A percentile compares a stretch with the other conserved stretches of the same genome.
These are phyloP conservation scores for Magnusiomyces tetraspermus DNA, from an alignment of 1,139 yeast genomes.

Conservation along the genomic window DNA sequence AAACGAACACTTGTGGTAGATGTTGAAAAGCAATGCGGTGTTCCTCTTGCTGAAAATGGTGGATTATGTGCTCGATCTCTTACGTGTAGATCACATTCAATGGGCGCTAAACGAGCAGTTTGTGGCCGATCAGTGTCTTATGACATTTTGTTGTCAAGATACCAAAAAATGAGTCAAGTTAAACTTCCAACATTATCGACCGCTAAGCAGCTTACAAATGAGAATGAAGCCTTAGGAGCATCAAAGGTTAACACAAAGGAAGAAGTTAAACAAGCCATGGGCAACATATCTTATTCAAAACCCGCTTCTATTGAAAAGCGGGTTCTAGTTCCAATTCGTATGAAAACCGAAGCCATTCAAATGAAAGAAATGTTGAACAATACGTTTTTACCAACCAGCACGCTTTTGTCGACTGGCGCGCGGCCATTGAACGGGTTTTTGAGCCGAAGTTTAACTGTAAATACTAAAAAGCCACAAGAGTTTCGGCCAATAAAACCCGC, in stretches of 20 bases:
- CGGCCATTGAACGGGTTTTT: conserved; percentile 9
- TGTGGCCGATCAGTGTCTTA: conserved; percentile 88
- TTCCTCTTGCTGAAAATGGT: conserved; percentile 81
- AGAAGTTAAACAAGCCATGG: conserved; percentile 81
- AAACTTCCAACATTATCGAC: conserved; percentile 48
- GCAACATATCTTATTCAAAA: conserved; percentile 69
- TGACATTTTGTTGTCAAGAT: conserved; percentile 76
- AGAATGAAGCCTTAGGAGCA: conserved; percentile 22
- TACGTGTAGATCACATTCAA: conserved; percentile 94
- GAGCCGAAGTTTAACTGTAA: conserved; percentile 10
- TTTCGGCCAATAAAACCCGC: too few species aligned
- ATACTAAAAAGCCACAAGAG: conserved; percentile 8
- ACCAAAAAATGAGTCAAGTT: conserved; percentile 87
- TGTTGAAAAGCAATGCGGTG: conserved; percentile 95
- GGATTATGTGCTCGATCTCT: conserved; percentile 90
- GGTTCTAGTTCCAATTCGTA: conserved; percentile 57
- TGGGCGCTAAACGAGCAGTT: conserved; percentile 96
- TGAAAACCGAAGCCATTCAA: conserved; percentile 61
- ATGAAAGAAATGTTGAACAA: conserved; percentile 49
- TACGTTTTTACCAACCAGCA: too few species aligned
- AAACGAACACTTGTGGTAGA: too few species aligned
- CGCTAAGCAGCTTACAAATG: conserved; percentile 27
- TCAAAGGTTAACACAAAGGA: conserved; percentile 54
- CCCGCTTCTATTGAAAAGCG: conserved; percentile 76
- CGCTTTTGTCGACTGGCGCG: conserved; percentile 19